Evolutionary conservation across 352 stramenopile genomes (phyloP).

Genomic region (Phytophthora pini): DNA sequence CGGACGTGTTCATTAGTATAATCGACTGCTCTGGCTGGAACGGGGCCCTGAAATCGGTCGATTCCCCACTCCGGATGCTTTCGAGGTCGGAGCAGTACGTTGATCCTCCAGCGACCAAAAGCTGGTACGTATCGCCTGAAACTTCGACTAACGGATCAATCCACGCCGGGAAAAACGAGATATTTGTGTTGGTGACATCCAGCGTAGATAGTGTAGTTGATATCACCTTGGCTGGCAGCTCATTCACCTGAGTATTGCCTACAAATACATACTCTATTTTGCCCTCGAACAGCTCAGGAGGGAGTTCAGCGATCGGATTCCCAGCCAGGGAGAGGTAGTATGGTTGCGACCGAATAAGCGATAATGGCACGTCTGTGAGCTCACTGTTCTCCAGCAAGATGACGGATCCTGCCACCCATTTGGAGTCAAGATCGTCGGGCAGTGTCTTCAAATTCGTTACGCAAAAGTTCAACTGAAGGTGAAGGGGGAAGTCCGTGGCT

Average conservation of each 20-base stretch:
- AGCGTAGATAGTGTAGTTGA: not conserved
- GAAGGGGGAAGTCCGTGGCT: slow-evolving; percentile 35
- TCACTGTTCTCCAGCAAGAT: slow-evolving; percentile 21
- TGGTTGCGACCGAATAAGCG: slow-evolving; percentile 9
- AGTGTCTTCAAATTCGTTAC: slow-evolving; percentile 42
- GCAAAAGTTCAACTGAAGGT: slow-evolving; percentile 33
- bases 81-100: slow-evolving; percentile 17
- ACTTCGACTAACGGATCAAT: slow-evolving; percentile 17
- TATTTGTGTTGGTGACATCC: slow-evolving; percentile 17
- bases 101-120: slow-evolving; percentile 7
- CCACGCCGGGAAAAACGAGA: slow-evolving; percentile 26
- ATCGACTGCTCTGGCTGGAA: not conserved
- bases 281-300: slow-evolving; percentile 16
- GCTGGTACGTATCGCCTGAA: not conserved
- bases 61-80: slow-evolving; percentile 7
- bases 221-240: slow-evolving; percentile 11
- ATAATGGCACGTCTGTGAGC: slow-evolving; percentile 3
- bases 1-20: slow-evolving; percentile 18
- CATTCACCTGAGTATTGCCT: slow-evolving; percentile 1
- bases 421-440: slow-evolving; percentile 37
- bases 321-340: slow-evolving; percentile 14
- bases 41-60: slow-evolving; percentile 7
- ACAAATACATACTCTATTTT: slow-evolving; percentile 13
- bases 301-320: slow-evolving; percentile 12
- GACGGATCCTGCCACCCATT: slow-evolving; percentile 20